Evolutionary conservation across 257 asterid species (phyloP).

Genomic region (Solanum chilense): DNA sequence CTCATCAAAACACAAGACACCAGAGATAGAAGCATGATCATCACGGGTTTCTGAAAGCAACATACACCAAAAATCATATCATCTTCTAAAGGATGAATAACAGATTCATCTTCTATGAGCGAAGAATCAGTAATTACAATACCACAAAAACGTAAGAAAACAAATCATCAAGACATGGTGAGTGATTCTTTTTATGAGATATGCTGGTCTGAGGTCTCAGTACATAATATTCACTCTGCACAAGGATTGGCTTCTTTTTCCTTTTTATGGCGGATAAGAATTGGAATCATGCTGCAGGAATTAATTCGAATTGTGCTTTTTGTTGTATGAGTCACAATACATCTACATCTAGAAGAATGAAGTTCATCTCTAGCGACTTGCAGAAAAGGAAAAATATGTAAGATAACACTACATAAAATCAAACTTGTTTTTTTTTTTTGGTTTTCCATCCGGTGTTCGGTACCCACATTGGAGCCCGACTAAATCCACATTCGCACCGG

Average conservation of each 20-base stretch:
- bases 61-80: slow-evolving; percentile 52
- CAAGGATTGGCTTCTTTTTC: not conserved
- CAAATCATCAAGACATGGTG: not conserved
- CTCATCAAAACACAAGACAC: slow-evolving; percentile 45
- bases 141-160: not conserved
- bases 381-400: not conserved
- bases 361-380: not conserved
- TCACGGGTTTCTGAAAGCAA: slow-evolving; percentile 61
- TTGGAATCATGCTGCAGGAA: not conserved
- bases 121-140: not conserved
- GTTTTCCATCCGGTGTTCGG: not conserved
- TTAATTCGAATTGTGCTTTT: not conserved
- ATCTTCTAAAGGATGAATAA: slow-evolving; percentile 42
- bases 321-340: not conserved
- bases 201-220: not conserved
- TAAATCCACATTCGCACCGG: not conserved
- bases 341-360: not conserved
- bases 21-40: slow-evolving; percentile 50
- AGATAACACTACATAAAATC: not conserved
- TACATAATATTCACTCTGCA: not conserved
- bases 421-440: not conserved
- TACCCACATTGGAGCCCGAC: not conserved
- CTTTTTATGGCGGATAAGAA: not conserved
- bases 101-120: slow-evolving; percentile 41
- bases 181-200: not conserved